phyloP scores from a whole-genome alignment of 83 land plant species.

The Isoetes engelmannii region DNA sequence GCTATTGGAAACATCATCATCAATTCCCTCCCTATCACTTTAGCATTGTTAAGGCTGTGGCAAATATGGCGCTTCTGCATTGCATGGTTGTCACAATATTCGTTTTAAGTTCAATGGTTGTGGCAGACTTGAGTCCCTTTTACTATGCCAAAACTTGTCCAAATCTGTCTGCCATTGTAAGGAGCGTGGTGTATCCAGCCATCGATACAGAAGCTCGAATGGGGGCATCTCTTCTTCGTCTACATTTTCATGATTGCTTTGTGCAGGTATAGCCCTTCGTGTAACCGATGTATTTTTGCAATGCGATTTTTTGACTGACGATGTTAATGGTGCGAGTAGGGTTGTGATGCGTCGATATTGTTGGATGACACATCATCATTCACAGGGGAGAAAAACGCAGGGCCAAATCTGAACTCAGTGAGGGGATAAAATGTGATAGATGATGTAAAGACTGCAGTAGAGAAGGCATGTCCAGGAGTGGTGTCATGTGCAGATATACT shows the following conservation, averaged over 20 bases:
- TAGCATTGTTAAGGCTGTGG: no score
- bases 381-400: constrained; percentile 24
- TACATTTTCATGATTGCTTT: constrained; percentile 20
- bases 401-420: constrained; percentile 24
- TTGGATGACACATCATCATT: constrained; percentile 8
- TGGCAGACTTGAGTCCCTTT: background rate
- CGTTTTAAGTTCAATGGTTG: no score
- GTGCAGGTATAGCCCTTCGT: constrained; percentile 12
- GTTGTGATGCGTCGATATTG: constrained; percentile 29
- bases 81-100: no score
- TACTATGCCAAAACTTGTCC: constrained; percentile 16
- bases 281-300: no score
- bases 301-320: no score
- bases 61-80: no score
- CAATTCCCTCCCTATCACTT: no score
- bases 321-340: constrained; percentile 2
- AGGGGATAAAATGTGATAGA: constrained; percentile 27
- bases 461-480: constrained; percentile 19
- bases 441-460: constrained; percentile 20
- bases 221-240: constrained; percentile 20
- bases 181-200: constrained; percentile 5
- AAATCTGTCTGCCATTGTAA: background rate
- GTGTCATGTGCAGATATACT: constrained; percentile 23
- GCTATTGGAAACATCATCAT: no score
- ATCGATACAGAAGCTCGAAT: constrained; percentile 13